These are phyloP conservation scores for Rhodotorula sp. DNA, from an alignment of 1,284 basidiomycete genomes.

Conservation along the genomic window DNA sequence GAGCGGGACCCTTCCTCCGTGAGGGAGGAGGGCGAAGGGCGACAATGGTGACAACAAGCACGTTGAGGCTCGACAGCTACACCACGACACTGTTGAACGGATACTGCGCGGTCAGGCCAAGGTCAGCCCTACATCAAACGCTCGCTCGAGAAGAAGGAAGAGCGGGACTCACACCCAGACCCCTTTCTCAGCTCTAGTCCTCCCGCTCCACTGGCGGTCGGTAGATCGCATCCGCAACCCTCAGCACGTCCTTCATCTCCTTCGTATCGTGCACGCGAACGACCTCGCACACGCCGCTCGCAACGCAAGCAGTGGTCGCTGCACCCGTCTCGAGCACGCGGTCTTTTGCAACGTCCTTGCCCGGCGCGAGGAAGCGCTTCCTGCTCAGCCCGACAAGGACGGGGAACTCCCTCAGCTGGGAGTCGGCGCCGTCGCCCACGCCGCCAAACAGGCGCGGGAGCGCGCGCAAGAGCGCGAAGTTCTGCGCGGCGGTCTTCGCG, in stretches of 20 bases:
- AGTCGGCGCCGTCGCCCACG: neutral
- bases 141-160: neutral
- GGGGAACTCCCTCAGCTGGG: constrained; percentile 64
- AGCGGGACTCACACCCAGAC: neutral
- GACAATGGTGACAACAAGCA: constrained; percentile 3
- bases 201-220: neutral
- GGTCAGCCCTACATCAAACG: neutral
- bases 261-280: constrained; percentile 82
- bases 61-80: constrained; percentile 9
- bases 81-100: neutral
- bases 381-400: constrained; percentile 76
- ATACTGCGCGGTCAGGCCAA: neutral
- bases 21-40: neutral
- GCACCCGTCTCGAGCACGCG: constrained; percentile 80
- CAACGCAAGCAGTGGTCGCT: constrained; percentile 72
- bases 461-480: constrained; percentile 68
- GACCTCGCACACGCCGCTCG: constrained; percentile 66
- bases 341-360: constrained; percentile 62
- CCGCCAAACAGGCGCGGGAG: constrained; percentile 57
- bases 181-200: neutral
- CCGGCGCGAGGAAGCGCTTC: constrained; percentile 79
- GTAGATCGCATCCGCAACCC: constrained; percentile 54
- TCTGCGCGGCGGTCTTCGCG: constrained; percentile 79
- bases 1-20: too few relatives aligned
- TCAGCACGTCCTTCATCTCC: constrained; percentile 66